These are phyloP conservation scores for Vachellia pachyceras DNA, from an alignment of 306 rosid species.

Conservation along the genomic window DNA sequence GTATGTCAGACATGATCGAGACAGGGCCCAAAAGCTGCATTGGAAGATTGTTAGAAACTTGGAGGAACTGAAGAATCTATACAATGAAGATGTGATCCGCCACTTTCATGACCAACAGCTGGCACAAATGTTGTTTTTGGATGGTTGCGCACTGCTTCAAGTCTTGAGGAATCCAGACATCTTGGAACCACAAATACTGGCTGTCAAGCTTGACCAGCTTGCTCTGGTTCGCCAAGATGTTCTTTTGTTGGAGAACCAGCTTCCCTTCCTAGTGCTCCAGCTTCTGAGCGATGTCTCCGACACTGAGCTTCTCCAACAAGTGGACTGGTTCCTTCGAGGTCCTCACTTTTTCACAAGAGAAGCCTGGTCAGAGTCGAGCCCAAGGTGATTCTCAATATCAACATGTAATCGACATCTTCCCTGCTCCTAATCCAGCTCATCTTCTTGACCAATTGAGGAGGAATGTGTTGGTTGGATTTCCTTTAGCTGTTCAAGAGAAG, in stretches of 20 bases:
- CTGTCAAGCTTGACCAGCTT: background rate
- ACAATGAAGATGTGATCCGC: background rate
- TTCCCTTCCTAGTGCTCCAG: background rate
- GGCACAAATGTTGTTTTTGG: background rate
- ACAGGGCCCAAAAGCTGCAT: background rate
- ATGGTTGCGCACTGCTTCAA: conserved; percentile 16
- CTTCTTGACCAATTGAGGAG: background rate
- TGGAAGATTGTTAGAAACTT: background rate
- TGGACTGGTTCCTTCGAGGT: background rate
- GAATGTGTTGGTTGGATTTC: too few relatives aligned
- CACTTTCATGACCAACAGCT: background rate
- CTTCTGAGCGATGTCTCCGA: background rate
- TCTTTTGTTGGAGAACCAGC: background rate
- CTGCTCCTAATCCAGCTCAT: background rate
- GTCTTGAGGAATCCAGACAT: background rate
- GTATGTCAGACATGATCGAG: background rate
- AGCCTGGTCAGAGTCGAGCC: too few relatives aligned
- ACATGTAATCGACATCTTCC: too few relatives aligned
- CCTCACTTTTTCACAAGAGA: background rate
- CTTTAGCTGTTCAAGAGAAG: too few relatives aligned
- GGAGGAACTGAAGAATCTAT: background rate
- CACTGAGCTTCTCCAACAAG: background rate
- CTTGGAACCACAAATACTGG: background rate
- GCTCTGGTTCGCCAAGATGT: background rate
- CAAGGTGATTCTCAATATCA: too few relatives aligned